These are phyloP conservation scores for Trichoderma sp. DNA, from an alignment of 2,329 filamentous ascomycete species.

Conservation along the genomic window DNA sequence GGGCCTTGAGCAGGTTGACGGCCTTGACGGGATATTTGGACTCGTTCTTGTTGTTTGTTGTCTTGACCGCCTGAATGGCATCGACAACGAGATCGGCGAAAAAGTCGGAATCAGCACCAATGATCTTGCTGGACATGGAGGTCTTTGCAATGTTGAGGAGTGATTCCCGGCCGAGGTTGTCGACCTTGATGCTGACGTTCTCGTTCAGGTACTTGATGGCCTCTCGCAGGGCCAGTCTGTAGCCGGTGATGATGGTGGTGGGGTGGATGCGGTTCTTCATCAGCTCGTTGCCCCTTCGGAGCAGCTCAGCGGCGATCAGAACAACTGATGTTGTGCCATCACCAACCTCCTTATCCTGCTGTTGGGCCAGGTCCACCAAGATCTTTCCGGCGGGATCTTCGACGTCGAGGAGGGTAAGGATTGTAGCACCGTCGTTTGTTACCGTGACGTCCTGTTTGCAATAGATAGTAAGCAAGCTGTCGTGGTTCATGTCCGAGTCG, in stretches of 20 bases:
- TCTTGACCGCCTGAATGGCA: slow-evolving; percentile 92
- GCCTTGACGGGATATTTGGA: slow-evolving; percentile 98
- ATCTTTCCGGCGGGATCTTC: slow-evolving; percentile 99
- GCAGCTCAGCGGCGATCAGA: slow-evolving; percentile 91
- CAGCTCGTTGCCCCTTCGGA: slow-evolving; percentile 91
- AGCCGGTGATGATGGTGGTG: slow-evolving; percentile 98
- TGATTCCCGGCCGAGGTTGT: slow-evolving; percentile 84
- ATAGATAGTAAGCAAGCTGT: slow-evolving; percentile 21
- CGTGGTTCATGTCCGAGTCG: background rate
- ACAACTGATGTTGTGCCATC: slow-evolving; percentile 98
- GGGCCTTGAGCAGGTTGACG: slow-evolving; percentile 97
- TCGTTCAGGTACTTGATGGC: slow-evolving; percentile 99
- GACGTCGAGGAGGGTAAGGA: slow-evolving; percentile 90
- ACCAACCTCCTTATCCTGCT: slow-evolving; percentile 98
- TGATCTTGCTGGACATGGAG: slow-evolving; percentile 99
- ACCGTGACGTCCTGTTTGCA: slow-evolving; percentile 82
- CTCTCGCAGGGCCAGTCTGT: slow-evolving; percentile 90
- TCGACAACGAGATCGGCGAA: slow-evolving; percentile 97
- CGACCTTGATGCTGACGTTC: slow-evolving; percentile 94
- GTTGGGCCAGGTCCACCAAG: slow-evolving; percentile 92
- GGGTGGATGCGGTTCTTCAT: slow-evolving; percentile 99
- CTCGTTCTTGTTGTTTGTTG: slow-evolving; percentile 85
- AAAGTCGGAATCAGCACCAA: slow-evolving; percentile 92
- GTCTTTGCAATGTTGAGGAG: slow-evolving; percentile 95
- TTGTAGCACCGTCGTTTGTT: slow-evolving; percentile 97